Evolutionary conservation across 1,139 yeast species (phyloP), one percentile per base, ranked within the genome.

Genomic region (Sugiyamaella castrensis): DNA sequence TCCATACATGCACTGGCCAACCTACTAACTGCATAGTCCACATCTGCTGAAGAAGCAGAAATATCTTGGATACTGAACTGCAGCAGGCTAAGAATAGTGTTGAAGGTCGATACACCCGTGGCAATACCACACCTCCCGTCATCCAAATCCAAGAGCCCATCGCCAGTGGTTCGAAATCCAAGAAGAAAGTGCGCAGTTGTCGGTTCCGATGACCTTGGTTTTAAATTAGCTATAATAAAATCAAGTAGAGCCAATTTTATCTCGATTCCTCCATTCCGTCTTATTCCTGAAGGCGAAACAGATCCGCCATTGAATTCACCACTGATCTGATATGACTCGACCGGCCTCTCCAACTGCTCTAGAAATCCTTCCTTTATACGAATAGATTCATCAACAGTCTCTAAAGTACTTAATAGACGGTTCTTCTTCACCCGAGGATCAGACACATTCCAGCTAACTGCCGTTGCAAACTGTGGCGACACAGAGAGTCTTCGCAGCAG

Each of bases 291-390:
- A 19, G 48, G 38, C 1, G 42, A 40, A 10, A 39, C 33, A 19
- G 24, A 3, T 19, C 24, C 24, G 5, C 24, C 24, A 19, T 19
- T 19, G 24, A 19, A 19, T 19, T 19, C 24, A 11, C 46, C 37
- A 6, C 51, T 53, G 34, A 45, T 67, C 62, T 56, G 68, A 35
- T 60, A 57, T 8, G 37, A 26, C 31, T 59, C 69, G 42, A 69
- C 71, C 47, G 71, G 71, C 9, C 79, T 59, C 41, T 80, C 84
- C 39, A 91, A 69, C 60, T 87, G 95, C 45, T 79, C 79, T 42
- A 87, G 81, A 53, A 89, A 81, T 0, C 89, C 82, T 58, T 77
- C 80, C 55, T 85, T 80, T 40, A 92, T 85, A 53, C 89, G 77
- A 4, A 70, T 66, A 0, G 72, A 63, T 58, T 89, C 96, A 58